These are phyloP conservation scores for Ganoderma sp. DNA, from an alignment of 1,284 basidiomycete species.

Conservation along the genomic window DNA sequence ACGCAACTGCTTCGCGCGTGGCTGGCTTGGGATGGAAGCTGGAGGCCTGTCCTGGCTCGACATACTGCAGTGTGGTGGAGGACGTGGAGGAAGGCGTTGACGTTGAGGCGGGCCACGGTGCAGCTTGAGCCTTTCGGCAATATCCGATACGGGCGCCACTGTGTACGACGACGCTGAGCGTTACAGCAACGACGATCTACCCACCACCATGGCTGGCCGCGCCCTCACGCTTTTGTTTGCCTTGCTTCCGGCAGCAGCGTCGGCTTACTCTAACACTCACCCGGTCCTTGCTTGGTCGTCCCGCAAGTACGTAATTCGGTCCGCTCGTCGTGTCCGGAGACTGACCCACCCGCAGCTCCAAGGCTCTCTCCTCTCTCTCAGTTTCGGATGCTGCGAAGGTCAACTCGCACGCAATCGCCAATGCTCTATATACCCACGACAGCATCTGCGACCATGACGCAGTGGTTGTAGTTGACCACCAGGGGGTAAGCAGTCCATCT, in stretches of 20 bases:
- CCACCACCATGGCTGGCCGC: slow-evolving; percentile 34
- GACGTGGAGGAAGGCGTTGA: background rate
- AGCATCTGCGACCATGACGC: slow-evolving; percentile 67
- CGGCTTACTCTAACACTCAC: slow-evolving; percentile 63
- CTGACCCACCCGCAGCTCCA: slow-evolving; percentile 47
- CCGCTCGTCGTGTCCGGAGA: slow-evolving; percentile 7
- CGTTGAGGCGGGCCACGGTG: background rate
- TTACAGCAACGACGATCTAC: slow-evolving; percentile 16
- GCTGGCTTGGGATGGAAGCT: slow-evolving; percentile 60
- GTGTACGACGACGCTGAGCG: slow-evolving; percentile 14
- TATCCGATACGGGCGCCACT: slow-evolving; percentile 23
- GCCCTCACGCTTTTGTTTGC: slow-evolving; percentile 38
- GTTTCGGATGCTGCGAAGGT: slow-evolving; percentile 39
- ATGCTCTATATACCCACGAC: slow-evolving; percentile 51
- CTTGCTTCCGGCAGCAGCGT: slow-evolving; percentile 50
- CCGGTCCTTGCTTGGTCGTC: slow-evolving; percentile 78
- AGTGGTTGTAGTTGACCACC: slow-evolving; percentile 68
- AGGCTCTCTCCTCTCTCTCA: slow-evolving; percentile 50
- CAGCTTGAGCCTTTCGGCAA: slow-evolving; percentile 21
- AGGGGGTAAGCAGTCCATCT: slow-evolving; percentile 55
- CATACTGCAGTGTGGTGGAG: slow-evolving; percentile 27
- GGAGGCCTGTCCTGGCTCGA: slow-evolving; percentile 31
- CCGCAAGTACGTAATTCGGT: slow-evolving; percentile 48
- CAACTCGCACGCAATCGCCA: slow-evolving; percentile 45
- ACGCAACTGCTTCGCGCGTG: slow-evolving; percentile 76